Conservation (phyloP, 2,329 filamentous ascomycete genomes). For the Xylaria sp. region DNA sequence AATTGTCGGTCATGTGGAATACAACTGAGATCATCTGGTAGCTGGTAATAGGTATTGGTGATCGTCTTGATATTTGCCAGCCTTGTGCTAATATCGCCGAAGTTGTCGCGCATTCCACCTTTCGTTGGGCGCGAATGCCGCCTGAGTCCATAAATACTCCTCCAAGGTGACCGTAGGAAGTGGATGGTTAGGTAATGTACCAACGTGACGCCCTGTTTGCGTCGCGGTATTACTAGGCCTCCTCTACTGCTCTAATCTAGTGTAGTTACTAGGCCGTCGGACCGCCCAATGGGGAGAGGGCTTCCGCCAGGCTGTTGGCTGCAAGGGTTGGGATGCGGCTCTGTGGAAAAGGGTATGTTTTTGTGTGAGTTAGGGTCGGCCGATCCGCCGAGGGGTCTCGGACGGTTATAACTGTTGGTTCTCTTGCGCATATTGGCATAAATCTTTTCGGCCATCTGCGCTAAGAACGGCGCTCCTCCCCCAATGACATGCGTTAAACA, state of each 20-base stretch:
- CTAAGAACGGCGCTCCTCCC: background rate
- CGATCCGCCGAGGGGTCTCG: no score
- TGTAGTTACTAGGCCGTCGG: no score
- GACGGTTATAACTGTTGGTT: background rate
- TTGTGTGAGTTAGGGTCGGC: no score
- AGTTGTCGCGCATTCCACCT: background rate
- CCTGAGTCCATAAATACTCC: background rate
- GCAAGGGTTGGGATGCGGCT: no score
- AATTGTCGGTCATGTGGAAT: slow-evolving; percentile 22
- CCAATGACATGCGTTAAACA: background rate
- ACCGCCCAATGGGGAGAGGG: no score
- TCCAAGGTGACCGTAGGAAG: background rate
- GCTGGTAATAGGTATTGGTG: background rate
- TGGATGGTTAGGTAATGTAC: background rate
- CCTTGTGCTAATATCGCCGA: background rate
- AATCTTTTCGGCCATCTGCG: background rate
- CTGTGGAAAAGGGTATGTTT: no score
- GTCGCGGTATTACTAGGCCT: background rate
- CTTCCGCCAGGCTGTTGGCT: no score
- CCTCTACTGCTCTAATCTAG: no score
- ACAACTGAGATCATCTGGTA: slow-evolving; percentile 21
- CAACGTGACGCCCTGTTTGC: background rate
- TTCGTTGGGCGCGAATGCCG: background rate
- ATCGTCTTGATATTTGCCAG: background rate
- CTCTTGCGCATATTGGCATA: background rate